Evolutionary conservation across 805 yeast species (phyloP).

Genomic region (Candida odintsovae): DNA sequence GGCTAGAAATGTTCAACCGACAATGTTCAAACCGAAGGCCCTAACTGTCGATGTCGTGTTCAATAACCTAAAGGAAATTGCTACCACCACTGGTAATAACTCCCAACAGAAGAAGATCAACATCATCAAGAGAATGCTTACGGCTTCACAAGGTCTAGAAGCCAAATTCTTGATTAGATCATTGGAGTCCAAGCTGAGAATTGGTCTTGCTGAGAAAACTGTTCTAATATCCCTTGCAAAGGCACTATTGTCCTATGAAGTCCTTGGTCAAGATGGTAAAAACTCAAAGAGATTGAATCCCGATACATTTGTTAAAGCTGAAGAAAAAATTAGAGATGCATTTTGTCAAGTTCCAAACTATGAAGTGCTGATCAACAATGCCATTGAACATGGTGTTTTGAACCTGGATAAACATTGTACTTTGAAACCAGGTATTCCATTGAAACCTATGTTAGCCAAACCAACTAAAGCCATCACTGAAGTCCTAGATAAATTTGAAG

Average conservation of each 20-base stretch:
- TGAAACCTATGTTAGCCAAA: slow-evolving; percentile 97
- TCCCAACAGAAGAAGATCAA: slow-evolving; percentile 76
- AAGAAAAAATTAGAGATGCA: slow-evolving; percentile 75
- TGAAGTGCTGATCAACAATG: slow-evolving; percentile 64
- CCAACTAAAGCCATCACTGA: slow-evolving; percentile 95
- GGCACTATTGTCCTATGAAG: slow-evolving; percentile 53
- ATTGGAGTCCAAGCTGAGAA: slow-evolving; percentile 86
- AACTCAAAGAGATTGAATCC: slow-evolving; percentile 27
- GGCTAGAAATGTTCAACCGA: slow-evolving; percentile 79
- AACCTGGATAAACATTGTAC: slow-evolving; percentile 62
- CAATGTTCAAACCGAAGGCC: slow-evolving; percentile 90
- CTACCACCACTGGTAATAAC: slow-evolving; percentile 69
- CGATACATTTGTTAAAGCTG: slow-evolving; percentile 56
- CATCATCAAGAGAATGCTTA: slow-evolving; percentile 74
- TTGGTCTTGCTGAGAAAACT: slow-evolving; percentile 91
- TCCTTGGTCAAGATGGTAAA: slow-evolving; percentile 35
- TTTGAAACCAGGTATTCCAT: slow-evolving; percentile 86
- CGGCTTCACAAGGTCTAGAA: slow-evolving; percentile 80
- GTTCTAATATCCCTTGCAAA: slow-evolving; percentile 80
- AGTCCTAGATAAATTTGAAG: slow-evolving; percentile 82
- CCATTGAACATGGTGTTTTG: slow-evolving; percentile 61
- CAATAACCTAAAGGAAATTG: slow-evolving; percentile 66
- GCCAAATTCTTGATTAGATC: slow-evolving; percentile 89
- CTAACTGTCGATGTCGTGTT: slow-evolving; percentile 72
- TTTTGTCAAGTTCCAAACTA: slow-evolving; percentile 90